These are phyloP conservation scores for Leishmania gerbilli DNA, from an alignment of 208 protist genomes.

Conservation along the genomic window DNA sequence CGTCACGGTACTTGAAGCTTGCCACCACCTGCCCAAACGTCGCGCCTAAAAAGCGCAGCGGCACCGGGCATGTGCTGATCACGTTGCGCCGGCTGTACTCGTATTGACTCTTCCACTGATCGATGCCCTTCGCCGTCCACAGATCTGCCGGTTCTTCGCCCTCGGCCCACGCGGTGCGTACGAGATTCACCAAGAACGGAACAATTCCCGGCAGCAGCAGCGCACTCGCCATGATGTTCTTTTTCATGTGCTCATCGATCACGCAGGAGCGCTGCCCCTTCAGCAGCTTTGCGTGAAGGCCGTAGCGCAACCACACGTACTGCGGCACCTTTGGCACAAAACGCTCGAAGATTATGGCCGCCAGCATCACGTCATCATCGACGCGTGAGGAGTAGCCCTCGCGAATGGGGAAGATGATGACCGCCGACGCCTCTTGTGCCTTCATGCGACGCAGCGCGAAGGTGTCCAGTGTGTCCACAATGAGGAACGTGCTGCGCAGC, in stretches of 20 bases:
- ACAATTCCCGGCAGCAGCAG: conserved; percentile 82
- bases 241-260: conserved; percentile 84
- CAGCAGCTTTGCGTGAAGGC: conserved; percentile 71
- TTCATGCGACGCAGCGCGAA: conserved; percentile 67
- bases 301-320: conserved; percentile 85
- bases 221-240: conserved; percentile 80
- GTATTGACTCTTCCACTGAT: conserved; percentile 82
- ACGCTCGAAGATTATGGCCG: conserved; percentile 79
- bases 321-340: conserved; percentile 72
- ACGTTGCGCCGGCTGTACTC: conserved; percentile 81
- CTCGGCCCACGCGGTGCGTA: conserved; percentile 64
- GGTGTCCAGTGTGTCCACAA: conserved; percentile 62
- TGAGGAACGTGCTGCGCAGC: conserved; percentile 73
- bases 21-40: conserved; percentile 46
- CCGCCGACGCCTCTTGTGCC: conserved; percentile 56
- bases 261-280: conserved; percentile 56
- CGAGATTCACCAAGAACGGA: conserved; percentile 87
- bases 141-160: conserved; percentile 52
- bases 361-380: conserved; percentile 88
- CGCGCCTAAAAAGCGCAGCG: conserved; percentile 52
- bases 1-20: conserved; percentile 62
- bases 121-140: conserved; percentile 53
- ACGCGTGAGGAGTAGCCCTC: conserved; percentile 71
- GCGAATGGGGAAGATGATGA: conserved; percentile 76
- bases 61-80: conserved; percentile 66